phyloP scores from a whole-genome alignment of 202 grass and related monocot species.

The Schoenoplectus triqueter region DNA sequence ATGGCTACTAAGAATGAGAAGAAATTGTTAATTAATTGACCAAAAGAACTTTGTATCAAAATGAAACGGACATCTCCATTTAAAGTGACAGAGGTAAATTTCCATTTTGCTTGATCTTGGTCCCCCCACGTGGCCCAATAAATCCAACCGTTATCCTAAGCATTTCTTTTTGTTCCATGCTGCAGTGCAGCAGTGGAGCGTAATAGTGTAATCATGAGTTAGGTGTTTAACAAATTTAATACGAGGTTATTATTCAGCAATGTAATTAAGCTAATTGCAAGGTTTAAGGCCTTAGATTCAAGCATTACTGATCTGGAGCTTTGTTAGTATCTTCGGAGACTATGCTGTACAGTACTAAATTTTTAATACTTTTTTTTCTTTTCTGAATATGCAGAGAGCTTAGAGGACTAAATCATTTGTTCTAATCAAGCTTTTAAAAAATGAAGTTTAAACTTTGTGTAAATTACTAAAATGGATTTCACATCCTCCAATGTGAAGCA shows the following conservation, averaged over 20 bases:
- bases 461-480: too few relatives aligned
- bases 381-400: too few relatives aligned
- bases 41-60: not conserved
- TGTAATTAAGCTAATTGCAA: not conserved
- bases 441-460: too few relatives aligned
- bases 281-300: not conserved
- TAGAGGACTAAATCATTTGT: too few relatives aligned
- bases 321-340: too few relatives aligned
- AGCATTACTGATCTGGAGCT: not conserved
- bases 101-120: not conserved
- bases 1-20: not conserved
- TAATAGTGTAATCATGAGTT: slow-evolving; percentile 42
- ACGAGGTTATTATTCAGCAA: slow-evolving; percentile 15
- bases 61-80: not conserved
- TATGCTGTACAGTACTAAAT: too few relatives aligned
- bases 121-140: slow-evolving; percentile 21
- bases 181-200: not conserved
- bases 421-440: too few relatives aligned
- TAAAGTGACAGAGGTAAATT: not conserved
- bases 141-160: slow-evolving; percentile 31
- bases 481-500: too few relatives aligned
- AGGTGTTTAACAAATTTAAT: not conserved
- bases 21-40: not conserved
- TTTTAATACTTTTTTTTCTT: too few relatives aligned
- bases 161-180: slow-evolving; percentile 40